Conservation (phyloP, 2,329 filamentous ascomycete genomes). For the Colletotrichum sp. region DNA sequence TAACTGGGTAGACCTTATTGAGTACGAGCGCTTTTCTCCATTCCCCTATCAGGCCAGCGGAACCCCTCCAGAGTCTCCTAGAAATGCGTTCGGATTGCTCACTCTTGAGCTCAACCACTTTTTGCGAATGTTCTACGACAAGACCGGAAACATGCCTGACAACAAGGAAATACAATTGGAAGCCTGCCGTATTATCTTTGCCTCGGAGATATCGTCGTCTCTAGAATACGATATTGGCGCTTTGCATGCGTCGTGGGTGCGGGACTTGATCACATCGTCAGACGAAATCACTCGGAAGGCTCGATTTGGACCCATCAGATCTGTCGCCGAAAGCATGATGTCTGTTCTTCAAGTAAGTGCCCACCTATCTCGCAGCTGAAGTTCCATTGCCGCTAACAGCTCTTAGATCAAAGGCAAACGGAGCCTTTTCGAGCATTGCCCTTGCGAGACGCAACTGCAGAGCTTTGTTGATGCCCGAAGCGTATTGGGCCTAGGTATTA, state of each 20-base stretch:
- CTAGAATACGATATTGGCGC: neutral
- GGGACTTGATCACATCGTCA: slow-evolving; percentile 25
- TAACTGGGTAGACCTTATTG: neutral
- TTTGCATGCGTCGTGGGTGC: slow-evolving; percentile 24
- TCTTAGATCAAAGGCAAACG: slow-evolving; percentile 28
- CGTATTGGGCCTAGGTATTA: neutral
- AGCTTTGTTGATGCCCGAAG: neutral
- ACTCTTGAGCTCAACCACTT: slow-evolving; percentile 37
- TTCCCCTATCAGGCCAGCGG: slow-evolving; percentile 9
- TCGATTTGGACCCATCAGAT: slow-evolving; percentile 26
- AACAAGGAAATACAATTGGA: slow-evolving; percentile 26
- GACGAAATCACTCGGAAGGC: slow-evolving; percentile 21
- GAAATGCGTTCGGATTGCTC: slow-evolving; percentile 37
- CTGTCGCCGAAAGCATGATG: slow-evolving; percentile 25
- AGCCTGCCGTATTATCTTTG: slow-evolving; percentile 30
- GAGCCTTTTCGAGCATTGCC: slow-evolving; percentile 28
- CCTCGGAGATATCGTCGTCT: slow-evolving; percentile 23
- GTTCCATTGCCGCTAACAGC: neutral
- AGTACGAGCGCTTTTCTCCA: slow-evolving; percentile 12
- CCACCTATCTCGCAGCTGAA: rapidly evolving
- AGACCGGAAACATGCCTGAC: slow-evolving; percentile 20
- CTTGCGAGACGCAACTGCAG: slow-evolving; percentile 24
- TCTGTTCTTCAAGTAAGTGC: slow-evolving; percentile 10
- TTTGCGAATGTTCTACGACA: slow-evolving; percentile 26
- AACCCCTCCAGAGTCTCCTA: slow-evolving; percentile 22